Conservation (phyloP, 768 basidiomycete species). For the Auricularia heimuer region DNA sequence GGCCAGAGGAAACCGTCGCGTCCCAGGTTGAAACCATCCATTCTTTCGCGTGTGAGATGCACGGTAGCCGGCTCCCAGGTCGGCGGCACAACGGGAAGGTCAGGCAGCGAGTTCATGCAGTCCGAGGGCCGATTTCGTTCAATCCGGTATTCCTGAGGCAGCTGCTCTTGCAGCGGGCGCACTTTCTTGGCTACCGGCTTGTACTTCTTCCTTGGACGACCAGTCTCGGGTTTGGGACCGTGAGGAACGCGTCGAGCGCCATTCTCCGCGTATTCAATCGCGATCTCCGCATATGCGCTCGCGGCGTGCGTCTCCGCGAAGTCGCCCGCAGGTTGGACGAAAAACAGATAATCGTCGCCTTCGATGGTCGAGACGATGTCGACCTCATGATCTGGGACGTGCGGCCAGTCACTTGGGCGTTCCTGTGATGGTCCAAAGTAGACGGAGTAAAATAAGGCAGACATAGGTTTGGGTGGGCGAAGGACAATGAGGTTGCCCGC, state of each 20-base stretch:
- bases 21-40: constrained; percentile 8
- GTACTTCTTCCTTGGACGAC: constrained; percentile 4
- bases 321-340: background rate
- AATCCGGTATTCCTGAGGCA: constrained; percentile 14
- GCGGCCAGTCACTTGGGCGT: background rate
- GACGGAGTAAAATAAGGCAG: background rate
- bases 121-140: constrained; percentile 9
- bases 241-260: no score
- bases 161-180: constrained; percentile 11
- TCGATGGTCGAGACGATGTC: background rate
- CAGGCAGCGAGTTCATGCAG: constrained; percentile 9
- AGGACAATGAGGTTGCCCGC: no score
- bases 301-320: background rate
- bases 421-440: background rate
- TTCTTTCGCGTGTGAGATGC: constrained; percentile 13
- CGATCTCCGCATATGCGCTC: background rate
- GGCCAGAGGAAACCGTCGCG: constrained; percentile 22
- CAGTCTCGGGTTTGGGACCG: no score
- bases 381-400: background rate
- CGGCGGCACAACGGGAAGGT: constrained; percentile 7
- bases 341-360: background rate
- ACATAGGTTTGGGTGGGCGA: no score
- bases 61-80: constrained; percentile 5
- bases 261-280: background rate
- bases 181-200: constrained; percentile 15